These are phyloP conservation scores for Candida sakaeoensis DNA, from an alignment of 805 yeast genomes.

Conservation along the genomic window DNA sequence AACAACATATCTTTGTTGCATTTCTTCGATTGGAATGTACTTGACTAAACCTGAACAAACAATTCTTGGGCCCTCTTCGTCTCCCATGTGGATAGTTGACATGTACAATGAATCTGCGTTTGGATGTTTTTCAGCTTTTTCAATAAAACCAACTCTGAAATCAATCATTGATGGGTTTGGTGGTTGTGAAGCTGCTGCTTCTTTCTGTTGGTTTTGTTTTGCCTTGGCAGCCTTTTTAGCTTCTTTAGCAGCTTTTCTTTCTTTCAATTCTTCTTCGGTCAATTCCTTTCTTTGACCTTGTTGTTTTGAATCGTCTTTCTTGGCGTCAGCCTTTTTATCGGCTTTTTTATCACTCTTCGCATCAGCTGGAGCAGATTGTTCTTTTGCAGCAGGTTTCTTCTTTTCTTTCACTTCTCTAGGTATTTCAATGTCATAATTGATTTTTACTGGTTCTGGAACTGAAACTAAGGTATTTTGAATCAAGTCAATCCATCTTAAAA, in stretches of 20 bases:
- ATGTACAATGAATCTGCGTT: conserved; percentile 96
- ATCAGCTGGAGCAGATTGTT: conserved; percentile 17
- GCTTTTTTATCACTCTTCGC: no score
- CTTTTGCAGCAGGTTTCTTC: conserved; percentile 40
- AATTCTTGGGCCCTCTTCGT: conserved; percentile 94
- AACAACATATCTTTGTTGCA: conserved; percentile 91
- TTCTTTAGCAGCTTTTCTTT: conserved; percentile 59
- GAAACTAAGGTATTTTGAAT: conserved; percentile 63
- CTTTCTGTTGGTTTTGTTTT: conserved; percentile 45
- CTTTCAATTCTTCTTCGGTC: conserved; percentile 50
- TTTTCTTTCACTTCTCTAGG: conserved; percentile 75
- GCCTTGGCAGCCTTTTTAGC: conserved; percentile 62
- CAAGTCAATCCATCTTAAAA: conserved; percentile 89
- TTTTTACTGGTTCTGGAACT: conserved; percentile 47
- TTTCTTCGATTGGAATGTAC: conserved; percentile 82
- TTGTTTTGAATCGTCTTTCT: conserved; percentile 33
- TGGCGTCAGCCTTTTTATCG: conserved; percentile 15
- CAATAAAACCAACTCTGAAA: conserved; percentile 92
- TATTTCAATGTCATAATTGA: conserved; percentile 59
- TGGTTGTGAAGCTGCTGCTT: conserved; percentile 50
- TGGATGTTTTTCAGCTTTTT: conserved; percentile 95
- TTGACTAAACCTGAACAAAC: conserved; percentile 96
- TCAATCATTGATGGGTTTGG: conserved; percentile 84
- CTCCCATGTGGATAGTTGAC: conserved; percentile 95
- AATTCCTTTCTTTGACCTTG: conserved; percentile 20